Base-by-base conservation (phyloP, 2,329 filamentous ascomycete genomes). In the Colletotrichum spinosum region DNA sequence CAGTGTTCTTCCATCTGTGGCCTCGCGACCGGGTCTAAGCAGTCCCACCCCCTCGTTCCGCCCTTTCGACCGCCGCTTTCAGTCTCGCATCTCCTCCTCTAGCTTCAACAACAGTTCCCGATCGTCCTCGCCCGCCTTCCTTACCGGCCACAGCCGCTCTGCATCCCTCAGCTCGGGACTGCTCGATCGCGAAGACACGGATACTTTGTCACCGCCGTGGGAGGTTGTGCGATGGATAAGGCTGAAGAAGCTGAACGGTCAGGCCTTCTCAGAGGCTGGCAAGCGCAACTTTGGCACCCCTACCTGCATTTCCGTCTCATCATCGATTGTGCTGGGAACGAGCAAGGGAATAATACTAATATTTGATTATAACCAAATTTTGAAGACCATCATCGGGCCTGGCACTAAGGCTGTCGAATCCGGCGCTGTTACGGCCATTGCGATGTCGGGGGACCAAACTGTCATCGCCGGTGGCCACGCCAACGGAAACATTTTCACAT, bases 191-290 rank as follows among this genome's bases (percentile, higher is more conserved):
- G 82, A 88, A 55, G 91, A 92, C 52, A 83, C 85, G 25, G 92
- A 95, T 69, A 88, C 89, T 1, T 85, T 89, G 3, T 89, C 93
- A 59, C 89, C 92, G 6, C 96, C 96, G 2, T 99, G 96, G 97
- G 96, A 99, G 73, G 94, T 98, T 58, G 92, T 99, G 65, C 87
- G 94, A 74, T 99, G 97, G 97, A 98, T 93, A 1, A 96, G 92
- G 74, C 81, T 99, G 62, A 92, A 90, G 73, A 98, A 97, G 76
- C 88, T 99, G 68, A 94, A 93, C 33, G 89, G 88, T 0, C 93
- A 98, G 76, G 89, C 92, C 4, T 98, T 98, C 76, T 97, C 95
- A 2, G 97, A 99, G 77, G 87, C 90, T 48, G 96, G 94, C 41
- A 96, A 90, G 79, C 90, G 96, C 67, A 97, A 92, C 77, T 98